phyloP scores from a whole-genome alignment of 1,139 yeast genomes.

The Pichia sp. region DNA sequence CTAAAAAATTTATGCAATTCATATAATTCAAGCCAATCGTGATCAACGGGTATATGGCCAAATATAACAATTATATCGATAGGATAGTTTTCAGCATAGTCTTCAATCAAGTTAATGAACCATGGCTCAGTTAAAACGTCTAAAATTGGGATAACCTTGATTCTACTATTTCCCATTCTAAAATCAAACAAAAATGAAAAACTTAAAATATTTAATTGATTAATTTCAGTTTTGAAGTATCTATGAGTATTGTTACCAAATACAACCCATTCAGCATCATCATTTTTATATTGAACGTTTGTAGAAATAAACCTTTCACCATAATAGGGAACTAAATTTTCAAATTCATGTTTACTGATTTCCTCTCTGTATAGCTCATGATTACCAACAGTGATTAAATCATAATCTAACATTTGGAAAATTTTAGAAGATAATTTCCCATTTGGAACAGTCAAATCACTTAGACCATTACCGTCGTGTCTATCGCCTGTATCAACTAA shows the following conservation, averaged over 20 bases:
- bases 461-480: conserved; percentile 88
- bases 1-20: conserved; percentile 51
- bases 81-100: conserved; percentile 34
- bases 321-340: conserved; percentile 49
- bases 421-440: conserved; percentile 59
- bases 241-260: conserved; percentile 62
- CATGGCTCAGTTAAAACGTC: conserved; percentile 53
- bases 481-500: conserved; percentile 88
- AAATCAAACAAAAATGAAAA: conserved; percentile 82
- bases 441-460: conserved; percentile 63
- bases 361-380: conserved; percentile 81
- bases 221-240: conserved; percentile 57
- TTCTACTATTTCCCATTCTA: conserved; percentile 48
- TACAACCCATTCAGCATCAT: conserved; percentile 46
- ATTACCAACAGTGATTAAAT: conserved; percentile 80
- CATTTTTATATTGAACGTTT: conserved; percentile 63
- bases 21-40: conserved; percentile 49
- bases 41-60: conserved; percentile 77
- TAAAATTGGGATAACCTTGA: conserved; percentile 58
- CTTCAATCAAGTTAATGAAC: conserved; percentile 50
- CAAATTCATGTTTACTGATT: conserved; percentile 60
- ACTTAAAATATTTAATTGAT: conserved; percentile 49
- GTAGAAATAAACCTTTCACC: conserved; percentile 68
- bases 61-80: conserved; percentile 64
- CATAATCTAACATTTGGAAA: conserved; percentile 64